Evolutionary conservation across 352 stramenopile species (phyloP), one percentile per base, ranked within the genome.

Genomic region (Saprolegnia parasitica): DNA sequence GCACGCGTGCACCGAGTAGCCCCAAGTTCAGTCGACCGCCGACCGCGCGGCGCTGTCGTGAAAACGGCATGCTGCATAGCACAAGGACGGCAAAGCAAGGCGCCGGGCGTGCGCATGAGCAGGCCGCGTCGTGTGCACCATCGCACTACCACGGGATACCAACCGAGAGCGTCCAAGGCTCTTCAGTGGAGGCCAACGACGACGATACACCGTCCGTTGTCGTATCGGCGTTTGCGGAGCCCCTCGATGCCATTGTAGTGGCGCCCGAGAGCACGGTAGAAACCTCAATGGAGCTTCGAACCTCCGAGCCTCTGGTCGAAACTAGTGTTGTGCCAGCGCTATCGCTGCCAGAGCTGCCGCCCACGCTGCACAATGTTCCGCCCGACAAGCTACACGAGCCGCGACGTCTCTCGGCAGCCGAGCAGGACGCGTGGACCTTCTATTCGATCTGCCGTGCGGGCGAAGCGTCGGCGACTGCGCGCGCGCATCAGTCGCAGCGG

Each of bases 31-130:
- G 35, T 42, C 11, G 52, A 24, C 52, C 52, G 9, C 52, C 4
- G 13, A 60, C 52, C 3, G 52, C 52, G 13, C 24, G 52, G n/a
- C 52, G 52, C 13, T 40, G 35, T 11, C 52, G 52, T 26, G 52
- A 60, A 24, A 60, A 60, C 52, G 35, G 24, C 8, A 60, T 60
- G 24, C 11, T 20, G 20, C 3, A 60, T 26, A 60, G 52, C 52
- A 60, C 24, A 3, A 60, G 13, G 35, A 26, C 11, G 24, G 11
- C 11, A 3, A 1, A 60, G 24, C 24, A 35, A 35, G 5, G 29
- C 5, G 5, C 29, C 2, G 29, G 29, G 29, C n/a, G n/a, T n/a
- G n/a, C n/a, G n/a, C n/a, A n/a, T n/a, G n/a, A n/a, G n/a, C 29
- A 35, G 29, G 29, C 29, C 29, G 29, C 29, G 5, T 35, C 29